Conservation (phyloP, 148 eudicot genomes). For the Heliosperma pusillum region DNA sequence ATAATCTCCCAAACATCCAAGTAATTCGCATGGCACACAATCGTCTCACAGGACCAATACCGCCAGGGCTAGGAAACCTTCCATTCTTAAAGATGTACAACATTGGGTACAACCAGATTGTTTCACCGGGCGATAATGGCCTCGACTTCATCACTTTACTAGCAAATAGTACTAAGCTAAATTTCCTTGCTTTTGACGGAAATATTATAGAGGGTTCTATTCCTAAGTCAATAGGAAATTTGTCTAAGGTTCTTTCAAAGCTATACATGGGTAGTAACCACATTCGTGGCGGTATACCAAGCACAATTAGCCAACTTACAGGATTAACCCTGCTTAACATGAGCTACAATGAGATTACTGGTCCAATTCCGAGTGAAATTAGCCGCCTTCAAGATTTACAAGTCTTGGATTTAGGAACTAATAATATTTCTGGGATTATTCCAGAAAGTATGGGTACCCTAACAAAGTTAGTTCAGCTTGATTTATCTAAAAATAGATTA, state of each 20-base stretch:
- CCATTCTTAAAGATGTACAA: conserved; percentile 40
- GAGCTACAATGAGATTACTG: conserved; percentile 19
- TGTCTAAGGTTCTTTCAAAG: conserved; percentile 36
- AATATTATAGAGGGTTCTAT: conserved; percentile 42
- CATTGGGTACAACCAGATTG: conserved; percentile 42
- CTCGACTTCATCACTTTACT: conserved; percentile 36
- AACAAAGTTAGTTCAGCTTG: conserved; percentile 16
- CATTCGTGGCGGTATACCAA: conserved; percentile 24
- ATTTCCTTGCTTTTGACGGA: conserved; percentile 37
- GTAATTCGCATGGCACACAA: conserved; percentile 41
- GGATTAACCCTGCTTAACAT: conserved; percentile 18
- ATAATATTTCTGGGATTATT: conserved; percentile 30
- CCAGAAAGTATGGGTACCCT: conserved; percentile 1
- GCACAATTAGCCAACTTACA: conserved; percentile 17
- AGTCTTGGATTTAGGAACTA: conserved; percentile 32
- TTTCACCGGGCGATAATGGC: conserved; percentile 31
- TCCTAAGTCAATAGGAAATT: conserved; percentile 47
- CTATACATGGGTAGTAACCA: conserved; percentile 39
- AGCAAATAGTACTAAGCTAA: conserved; percentile 36
- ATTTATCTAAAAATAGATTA: conserved; percentile 30
- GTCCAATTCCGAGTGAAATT: conserved; percentile 10
- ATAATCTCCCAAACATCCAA: conserved; percentile 42
- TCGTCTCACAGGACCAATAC: conserved; percentile 40
- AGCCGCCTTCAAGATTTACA: conserved; percentile 27
- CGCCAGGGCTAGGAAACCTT: conserved; percentile 52